Base-by-base conservation (phyloP, 768 basidiomycete genomes). In the Rhodotorula taiwanensis region DNA sequence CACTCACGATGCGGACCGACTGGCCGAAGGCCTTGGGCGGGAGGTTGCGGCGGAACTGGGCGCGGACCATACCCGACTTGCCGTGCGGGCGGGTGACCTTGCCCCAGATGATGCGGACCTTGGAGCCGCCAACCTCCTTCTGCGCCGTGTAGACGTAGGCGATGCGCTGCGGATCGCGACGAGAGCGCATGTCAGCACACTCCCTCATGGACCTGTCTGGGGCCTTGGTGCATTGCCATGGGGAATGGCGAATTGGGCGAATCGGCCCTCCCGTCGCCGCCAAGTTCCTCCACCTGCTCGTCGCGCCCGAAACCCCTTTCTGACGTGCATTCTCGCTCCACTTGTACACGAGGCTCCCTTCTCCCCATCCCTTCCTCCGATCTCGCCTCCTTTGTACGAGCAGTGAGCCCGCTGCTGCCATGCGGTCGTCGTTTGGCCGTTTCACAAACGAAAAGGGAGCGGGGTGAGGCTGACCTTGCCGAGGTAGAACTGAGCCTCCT, bases 81-180 rank as follows among this genome's bases (percentile, higher is more conserved):
- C 95, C 73, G 66, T 72, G 71, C 51, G 70, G 57, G 49, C 64
- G 66, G 57, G 66, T 72, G 55, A 71, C 67, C 65, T 66, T 69
- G 50, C 93, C 95, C 92, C 92, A 98, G 81, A 98, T 97, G 68
- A 98, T 90, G 71, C 95, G 88, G 75, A 97, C 81, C 79, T 93
- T 92, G 72, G 90, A 88, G 64, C 95, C 95, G 77, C 86, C 86
- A 71, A 94, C 83, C 79, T 90, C 89, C 77, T 84, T 82, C 83
- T 95, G 92, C 65, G 92, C 94, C 76, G 86, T 88, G 86, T 99
- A 99, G 72, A 99, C 92, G 79, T 86, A 99, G 64, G 95, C 95
- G 68, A 99, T 83, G 72, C 94, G 88, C 92, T 95, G 72, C 30
- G 33, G 28, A 45, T 28, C 16, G 36, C n/a, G n/a, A n/a, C n/a